These are phyloP conservation scores for Candolleomyces aberdarensis DNA, from an alignment of 768 basidiomycete genomes.

Conservation along the genomic window DNA sequence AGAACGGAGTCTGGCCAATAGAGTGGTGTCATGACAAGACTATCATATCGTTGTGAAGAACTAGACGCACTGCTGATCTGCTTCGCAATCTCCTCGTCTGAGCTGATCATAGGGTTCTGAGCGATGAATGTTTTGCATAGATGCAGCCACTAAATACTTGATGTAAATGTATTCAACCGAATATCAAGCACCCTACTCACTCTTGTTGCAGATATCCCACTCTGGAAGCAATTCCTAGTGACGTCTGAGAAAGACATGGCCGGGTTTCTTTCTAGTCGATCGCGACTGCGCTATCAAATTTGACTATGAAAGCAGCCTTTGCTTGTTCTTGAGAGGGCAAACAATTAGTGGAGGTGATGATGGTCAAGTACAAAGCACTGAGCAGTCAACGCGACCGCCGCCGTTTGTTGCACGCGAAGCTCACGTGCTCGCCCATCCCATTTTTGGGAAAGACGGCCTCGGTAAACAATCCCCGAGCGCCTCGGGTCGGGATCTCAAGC, in stretches of 20 bases:
- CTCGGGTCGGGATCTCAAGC: too few relatives aligned
- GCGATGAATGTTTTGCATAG: constrained; percentile 40
- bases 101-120: not conserved
- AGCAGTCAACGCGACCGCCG: too few relatives aligned
- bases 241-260: constrained; percentile 67
- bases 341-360: too few relatives aligned
- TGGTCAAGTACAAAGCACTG: too few relatives aligned
- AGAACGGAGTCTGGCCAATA: constrained; percentile 60
- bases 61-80: constrained; percentile 53
- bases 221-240: constrained; percentile 72
- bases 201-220: constrained; percentile 61
- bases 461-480: too few relatives aligned
- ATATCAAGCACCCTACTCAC: constrained; percentile 28
- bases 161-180: constrained; percentile 6
- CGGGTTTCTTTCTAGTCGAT: not conserved
- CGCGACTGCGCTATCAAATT: too few relatives aligned
- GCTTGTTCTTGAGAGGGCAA: too few relatives aligned
- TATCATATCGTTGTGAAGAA: not conserved
- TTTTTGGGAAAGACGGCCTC: too few relatives aligned
- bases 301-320: too few relatives aligned
- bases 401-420: too few relatives aligned
- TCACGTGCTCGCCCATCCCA: too few relatives aligned
- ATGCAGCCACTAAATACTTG: constrained; percentile 55
- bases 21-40: not conserved
- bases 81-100: not conserved